Percentiles rank a stretch among this genome's conserved stretches.
Conservation (phyloP, 2,329 filamentous ascomycete species). For the Xylariaceae sp. region DNA sequence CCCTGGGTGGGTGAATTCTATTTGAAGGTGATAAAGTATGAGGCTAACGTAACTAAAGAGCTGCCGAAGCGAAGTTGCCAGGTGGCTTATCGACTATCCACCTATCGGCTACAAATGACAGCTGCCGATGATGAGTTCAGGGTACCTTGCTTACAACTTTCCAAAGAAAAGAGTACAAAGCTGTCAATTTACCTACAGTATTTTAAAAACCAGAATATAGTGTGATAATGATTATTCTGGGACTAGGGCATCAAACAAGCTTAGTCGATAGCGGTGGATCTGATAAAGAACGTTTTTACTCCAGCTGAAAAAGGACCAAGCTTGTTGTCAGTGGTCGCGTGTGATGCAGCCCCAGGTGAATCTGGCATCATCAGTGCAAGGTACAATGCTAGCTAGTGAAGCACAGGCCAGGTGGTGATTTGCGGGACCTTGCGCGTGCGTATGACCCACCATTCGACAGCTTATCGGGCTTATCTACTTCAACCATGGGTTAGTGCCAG, state of each 20-base stretch:
- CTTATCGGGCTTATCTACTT: no score
- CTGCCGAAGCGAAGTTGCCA: slow-evolving; percentile 30
- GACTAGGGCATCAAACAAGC: slow-evolving; percentile 19
- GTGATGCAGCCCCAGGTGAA: slow-evolving; percentile 7
- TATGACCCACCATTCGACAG: not conserved
- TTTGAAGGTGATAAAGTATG: no score
- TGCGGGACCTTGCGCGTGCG: not conserved
- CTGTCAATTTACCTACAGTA: not conserved
- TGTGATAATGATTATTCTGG: slow-evolving; percentile 20
- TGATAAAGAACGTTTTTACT: not conserved
- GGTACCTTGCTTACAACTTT: slow-evolving; percentile 16
- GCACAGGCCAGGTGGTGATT: not conserved
- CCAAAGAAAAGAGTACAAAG: not conserved
- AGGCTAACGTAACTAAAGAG: not conserved
- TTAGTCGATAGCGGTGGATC: slow-evolving; percentile 8
- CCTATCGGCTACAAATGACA: slow-evolving; percentile 22
- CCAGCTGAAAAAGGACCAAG: not conserved
- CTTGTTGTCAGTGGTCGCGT: not conserved
- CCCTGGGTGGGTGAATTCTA: slow-evolving; percentile 13
- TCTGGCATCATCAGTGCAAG: slow-evolving; percentile 15
- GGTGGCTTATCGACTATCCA: slow-evolving; percentile 36
- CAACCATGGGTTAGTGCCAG: not conserved
- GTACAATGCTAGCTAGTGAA: not conserved
- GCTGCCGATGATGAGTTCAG: no score
- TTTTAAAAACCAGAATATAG: slow-evolving; percentile 16